Evolutionary conservation across 352 stramenopile species (phyloP).

Genomic region (Peronospora farinosa): DNA sequence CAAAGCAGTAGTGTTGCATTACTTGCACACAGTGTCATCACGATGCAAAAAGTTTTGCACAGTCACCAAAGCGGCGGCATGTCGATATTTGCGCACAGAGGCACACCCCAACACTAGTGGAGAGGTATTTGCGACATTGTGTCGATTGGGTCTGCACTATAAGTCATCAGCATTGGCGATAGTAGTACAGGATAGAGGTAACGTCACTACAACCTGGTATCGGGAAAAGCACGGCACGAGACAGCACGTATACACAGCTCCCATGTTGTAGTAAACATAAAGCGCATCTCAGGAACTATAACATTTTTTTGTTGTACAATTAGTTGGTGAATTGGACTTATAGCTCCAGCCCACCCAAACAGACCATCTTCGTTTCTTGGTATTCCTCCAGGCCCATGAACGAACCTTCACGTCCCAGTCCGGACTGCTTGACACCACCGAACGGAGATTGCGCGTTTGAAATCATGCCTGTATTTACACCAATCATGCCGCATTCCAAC

Average conservation of each 20-base stretch:
- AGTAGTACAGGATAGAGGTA: too few relatives aligned
- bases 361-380: slow-evolving; percentile 95
- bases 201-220: too few relatives aligned
- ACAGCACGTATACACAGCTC: too few relatives aligned
- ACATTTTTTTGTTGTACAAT: slow-evolving; percentile 18
- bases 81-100: slow-evolving; percentile 36
- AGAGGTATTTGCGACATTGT: slow-evolving; percentile 67
- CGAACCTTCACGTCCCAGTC: slow-evolving; percentile 86
- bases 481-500: slow-evolving; percentile 92
- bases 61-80: slow-evolving; percentile 42
- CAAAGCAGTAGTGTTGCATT: too few relatives aligned
- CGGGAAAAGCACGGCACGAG: too few relatives aligned
- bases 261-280: background rate
- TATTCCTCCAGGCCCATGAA: slow-evolving; percentile 91
- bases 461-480: slow-evolving; percentile 90
- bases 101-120: slow-evolving; percentile 66
- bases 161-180: too few relatives aligned
- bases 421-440: slow-evolving; percentile 86
- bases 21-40: slow-evolving; percentile 27
- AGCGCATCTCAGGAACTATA: slow-evolving; percentile 11
- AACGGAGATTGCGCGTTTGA: slow-evolving; percentile 86
- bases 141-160: slow-evolving; percentile 39
- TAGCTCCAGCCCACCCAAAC: slow-evolving; percentile 56
- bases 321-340: background rate
- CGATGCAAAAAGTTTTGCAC: slow-evolving; percentile 72